Evolutionary conservation across 768 basidiomycete genomes (phyloP), one percentile per base, ranked within the genome.

Genomic region (Tylopilus vinaceipallidus): DNA sequence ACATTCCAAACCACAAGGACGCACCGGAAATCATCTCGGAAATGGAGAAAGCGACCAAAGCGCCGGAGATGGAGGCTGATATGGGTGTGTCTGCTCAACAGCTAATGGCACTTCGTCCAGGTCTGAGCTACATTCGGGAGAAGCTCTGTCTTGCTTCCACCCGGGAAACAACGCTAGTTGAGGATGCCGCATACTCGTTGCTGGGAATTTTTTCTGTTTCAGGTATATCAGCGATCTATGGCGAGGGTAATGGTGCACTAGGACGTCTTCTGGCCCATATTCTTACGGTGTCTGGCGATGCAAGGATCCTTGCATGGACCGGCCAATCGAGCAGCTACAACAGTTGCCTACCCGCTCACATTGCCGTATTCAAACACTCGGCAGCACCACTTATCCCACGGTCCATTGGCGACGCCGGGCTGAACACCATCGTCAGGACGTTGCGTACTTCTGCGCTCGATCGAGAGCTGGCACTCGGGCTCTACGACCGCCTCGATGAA

Each of bases 291-390:
- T 48, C 47, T 2, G 48, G 52, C 26, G 42, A 53, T 6, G n/a
- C 10, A n/a, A 43, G 41, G 9, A 33, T 53, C 22, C 52, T 53
- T 3, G 48, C 48, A 40, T 50, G 52, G 52, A 50, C 16, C 6
- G 52, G 52, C 22, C 19, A 40, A n/a, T 38, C 52, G 0, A 38
- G 38, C n/a, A 23, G 17, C 7, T 44, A 38, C 32, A 53, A 53
- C 22, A 52, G 39, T 10, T 52, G 45, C 20, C 33, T 52, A 6
- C 50, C 50, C 14, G 20, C 30, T 34, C 26, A 14, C 27, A 47
- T 52, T 20, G 14, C 26, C 3, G 49, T 37, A 8, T 52, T 32
- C 29, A 24, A 3, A 7, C 17, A 16, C 2, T 23, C 16, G 11
- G 33, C 49, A 2, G 20, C 42, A 4, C 12, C 43, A 8, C 26